Percentiles rank a stretch among this genome's conserved stretches.
Evolutionary conservation across 495 filamentous ascomycete species (phyloP).

Genomic region (Schizothecium vesticola): DNA sequence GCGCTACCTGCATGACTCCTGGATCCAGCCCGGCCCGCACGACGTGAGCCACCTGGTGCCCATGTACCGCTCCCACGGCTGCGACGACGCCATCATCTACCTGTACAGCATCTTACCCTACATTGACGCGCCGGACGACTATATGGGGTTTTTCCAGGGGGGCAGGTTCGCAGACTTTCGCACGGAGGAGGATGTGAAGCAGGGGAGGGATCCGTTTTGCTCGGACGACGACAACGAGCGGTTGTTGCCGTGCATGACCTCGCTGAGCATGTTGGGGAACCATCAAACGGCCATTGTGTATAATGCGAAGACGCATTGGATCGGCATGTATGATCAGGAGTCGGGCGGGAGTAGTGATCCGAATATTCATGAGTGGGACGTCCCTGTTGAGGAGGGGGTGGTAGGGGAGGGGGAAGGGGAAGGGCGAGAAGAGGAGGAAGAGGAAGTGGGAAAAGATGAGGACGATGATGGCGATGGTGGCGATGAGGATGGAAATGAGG

Average conservation of each 20-base stretch:
- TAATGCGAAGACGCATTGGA: conserved; percentile 14
- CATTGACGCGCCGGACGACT: conserved; percentile 3
- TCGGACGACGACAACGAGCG: neutral
- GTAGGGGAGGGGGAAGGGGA: neutral
- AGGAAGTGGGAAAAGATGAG: neutral
- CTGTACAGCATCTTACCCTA: conserved; percentile 24
- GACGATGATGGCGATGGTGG: neutral
- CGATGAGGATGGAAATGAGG: neutral
- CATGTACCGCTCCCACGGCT: conserved; percentile 3
- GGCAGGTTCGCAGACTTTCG: conserved; percentile 11
- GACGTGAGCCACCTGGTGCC: conserved; percentile 10
- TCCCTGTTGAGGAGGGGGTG: neutral
- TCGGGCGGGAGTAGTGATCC: conserved; percentile 5
- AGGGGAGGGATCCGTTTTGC: conserved; percentile 3
- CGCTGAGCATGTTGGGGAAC: conserved; percentile 6
- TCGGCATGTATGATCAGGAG: conserved; percentile 19
- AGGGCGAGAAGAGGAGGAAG: neutral
- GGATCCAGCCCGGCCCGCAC: conserved; percentile 18
- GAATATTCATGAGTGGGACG: neutral
- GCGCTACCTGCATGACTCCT: conserved; percentile 3
- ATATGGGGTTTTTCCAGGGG: conserved; percentile 7
- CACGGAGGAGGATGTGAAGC: neutral
- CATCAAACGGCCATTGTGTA: conserved; percentile 17
- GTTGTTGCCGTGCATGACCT: conserved; percentile 13
- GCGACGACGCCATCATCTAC: conserved; percentile 20